Evolutionary conservation across 2,329 filamentous ascomycete species (phyloP), one percentile per base, ranked within the genome.

Genomic region (Alternaria arborescens): DNA sequence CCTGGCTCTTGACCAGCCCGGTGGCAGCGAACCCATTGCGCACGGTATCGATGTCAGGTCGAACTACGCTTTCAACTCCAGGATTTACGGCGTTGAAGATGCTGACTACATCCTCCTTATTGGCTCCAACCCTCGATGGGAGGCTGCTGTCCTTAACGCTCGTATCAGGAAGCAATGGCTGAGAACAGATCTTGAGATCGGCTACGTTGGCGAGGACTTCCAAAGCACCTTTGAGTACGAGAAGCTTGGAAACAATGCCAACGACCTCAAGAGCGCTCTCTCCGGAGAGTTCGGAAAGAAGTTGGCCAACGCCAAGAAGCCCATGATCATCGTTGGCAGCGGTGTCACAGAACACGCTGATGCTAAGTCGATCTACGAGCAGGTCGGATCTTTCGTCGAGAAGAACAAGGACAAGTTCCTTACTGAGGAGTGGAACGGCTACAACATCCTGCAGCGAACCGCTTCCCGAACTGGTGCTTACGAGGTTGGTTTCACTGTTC

Each of bases 131-230:
- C 91, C 95, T 41, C 89, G 95, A 70, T 93, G 97, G 77, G 95
- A 99, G 82, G 95, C 95, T 63, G 93, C 95, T 58, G 93, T 95
- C 48, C 87, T 99, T 44, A 99, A 99, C 76, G 94, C 94, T 66
- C 92, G 95, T 69, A 99, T 99, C 77, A 88, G 95, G 75, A 99
- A 99, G 85, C 94, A 97, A 80, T 99, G 94, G 91, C 85, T 99
- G 70, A 90, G 94, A 70, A 97, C 95, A 36, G 94, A 98, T 71
- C 88, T 99, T 24, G 91, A 98, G 79, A 88, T 99, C 72, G 95
- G 91, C 67, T 88, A 97, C 60, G 89, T 99, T 69, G 95, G 95
- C 66, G 91, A 97, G 83, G 82, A 89, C 40, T 99, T 94, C 80
- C 89, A 97, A 50, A 97, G 94, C 58, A 99, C 94, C 32, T 99